Conservation (phyloP, 768 basidiomycete genomes). For the Russula ochroleuca region DNA sequence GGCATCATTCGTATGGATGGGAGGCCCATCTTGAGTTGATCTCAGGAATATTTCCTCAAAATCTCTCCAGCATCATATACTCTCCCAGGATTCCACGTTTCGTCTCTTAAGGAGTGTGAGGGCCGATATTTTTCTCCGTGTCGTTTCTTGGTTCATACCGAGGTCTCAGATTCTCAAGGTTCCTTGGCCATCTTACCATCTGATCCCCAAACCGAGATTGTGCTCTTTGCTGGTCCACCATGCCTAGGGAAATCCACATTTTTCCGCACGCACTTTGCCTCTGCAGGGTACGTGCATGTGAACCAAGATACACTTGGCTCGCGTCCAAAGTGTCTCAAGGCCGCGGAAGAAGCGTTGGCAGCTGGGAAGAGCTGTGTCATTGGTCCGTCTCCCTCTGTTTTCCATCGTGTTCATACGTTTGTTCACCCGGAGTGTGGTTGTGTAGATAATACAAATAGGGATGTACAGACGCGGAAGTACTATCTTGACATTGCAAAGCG, state of each 20-base stretch:
- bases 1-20: constrained; percentile 7
- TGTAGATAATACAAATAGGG: constrained; percentile 90
- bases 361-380: constrained; percentile 68
- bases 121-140: background rate
- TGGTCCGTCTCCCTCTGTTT: constrained; percentile 41
- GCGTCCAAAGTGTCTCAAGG: constrained; percentile 70
- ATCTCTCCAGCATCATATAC: constrained; percentile 40
- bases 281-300: constrained; percentile 69
- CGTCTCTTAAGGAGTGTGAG: constrained; percentile 36
- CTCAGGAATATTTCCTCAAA: constrained; percentile 75
- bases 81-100: constrained; percentile 69
- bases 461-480: constrained; percentile 57
- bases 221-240: constrained; percentile 60
- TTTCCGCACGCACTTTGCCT: constrained; percentile 62
- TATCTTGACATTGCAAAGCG: constrained; percentile 68
- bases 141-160: constrained; percentile 39
- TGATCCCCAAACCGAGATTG: constrained; percentile 40
- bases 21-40: background rate
- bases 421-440: background rate
- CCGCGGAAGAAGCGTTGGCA: constrained; percentile 50
- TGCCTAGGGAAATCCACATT: constrained; percentile 80
- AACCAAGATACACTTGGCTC: constrained; percentile 82
- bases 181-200: constrained; percentile 29
- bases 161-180: constrained; percentile 44
- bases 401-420: background rate